phyloP scores from a whole-genome alignment of 257 asterid genomes.

The Jaltomata sinuosa region DNA sequence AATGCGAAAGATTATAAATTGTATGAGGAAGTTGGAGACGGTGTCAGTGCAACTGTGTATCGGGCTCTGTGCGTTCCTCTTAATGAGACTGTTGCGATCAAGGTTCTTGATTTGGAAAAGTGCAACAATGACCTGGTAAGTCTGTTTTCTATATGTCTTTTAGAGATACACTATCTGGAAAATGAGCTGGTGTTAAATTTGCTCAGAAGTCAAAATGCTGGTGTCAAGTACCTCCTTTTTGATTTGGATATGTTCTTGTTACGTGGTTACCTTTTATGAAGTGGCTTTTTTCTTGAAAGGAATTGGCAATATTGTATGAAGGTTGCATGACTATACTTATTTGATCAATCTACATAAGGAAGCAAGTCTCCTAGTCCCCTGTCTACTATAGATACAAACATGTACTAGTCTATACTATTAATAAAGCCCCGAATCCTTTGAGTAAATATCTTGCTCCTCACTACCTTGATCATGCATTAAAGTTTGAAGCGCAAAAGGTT shows the following conservation, averaged over 20 bases:
- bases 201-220: not conserved
- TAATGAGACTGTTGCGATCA: slow-evolving; percentile 79
- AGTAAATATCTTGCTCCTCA: not conserved
- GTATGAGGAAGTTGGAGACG: slow-evolving; percentile 94
- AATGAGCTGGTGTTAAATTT: not conserved
- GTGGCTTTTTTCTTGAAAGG: not conserved
- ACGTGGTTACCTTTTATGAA: not conserved
- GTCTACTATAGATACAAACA: not conserved
- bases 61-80: slow-evolving; percentile 82
- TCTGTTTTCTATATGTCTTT: not conserved
- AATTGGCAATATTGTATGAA: not conserved
- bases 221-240: not conserved
- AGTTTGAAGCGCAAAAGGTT: not conserved
- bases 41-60: slow-evolving; percentile 93
- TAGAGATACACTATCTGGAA: not conserved
- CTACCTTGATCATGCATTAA: not conserved
- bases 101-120: slow-evolving; percentile 97
- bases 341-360: not conserved
- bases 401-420: not conserved
- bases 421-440: not conserved
- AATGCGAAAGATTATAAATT: slow-evolving; percentile 61
- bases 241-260: not conserved
- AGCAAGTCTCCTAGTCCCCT: not conserved
- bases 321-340: not conserved
- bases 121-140: slow-evolving; percentile 97